A percentile compares a stretch with the other conserved stretches of the same genome.
Evolutionary conservation across 192 early-diverging fungal species (phyloP).

Genomic region (Phycomyces blakesleeanus): DNA sequence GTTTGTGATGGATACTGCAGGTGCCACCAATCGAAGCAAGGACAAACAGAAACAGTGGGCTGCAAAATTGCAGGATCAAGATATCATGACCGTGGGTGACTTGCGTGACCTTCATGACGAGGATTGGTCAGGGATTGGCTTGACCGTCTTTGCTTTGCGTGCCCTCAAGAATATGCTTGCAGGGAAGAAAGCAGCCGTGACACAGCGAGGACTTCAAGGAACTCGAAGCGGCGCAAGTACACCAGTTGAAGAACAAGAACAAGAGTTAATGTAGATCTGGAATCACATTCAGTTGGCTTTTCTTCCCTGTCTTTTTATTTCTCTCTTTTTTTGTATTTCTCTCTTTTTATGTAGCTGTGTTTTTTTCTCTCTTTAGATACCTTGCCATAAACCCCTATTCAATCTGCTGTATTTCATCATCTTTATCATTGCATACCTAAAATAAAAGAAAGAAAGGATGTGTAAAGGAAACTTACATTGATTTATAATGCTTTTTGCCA

Average conservation of each 20-base stretch:
- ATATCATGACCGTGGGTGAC: slow-evolving; percentile 79
- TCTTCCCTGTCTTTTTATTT: neutral
- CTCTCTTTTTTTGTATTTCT: neutral
- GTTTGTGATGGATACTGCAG: slow-evolving; percentile 66
- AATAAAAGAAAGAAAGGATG: too few relatives aligned
- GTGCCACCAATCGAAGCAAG: slow-evolving; percentile 56
- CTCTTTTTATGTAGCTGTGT: neutral
- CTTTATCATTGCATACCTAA: too few relatives aligned
- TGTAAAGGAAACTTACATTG: too few relatives aligned
- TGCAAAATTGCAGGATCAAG: slow-evolving; percentile 61
- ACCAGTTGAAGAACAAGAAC: slow-evolving; percentile 20
- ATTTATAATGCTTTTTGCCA: too few relatives aligned
- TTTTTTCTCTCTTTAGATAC: neutral
- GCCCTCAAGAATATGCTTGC: slow-evolving; percentile 50
- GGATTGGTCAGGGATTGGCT: slow-evolving; percentile 64
- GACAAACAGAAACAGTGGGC: slow-evolving; percentile 76
- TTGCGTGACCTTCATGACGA: slow-evolving; percentile 67
- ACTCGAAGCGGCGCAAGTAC: slow-evolving; percentile 16
- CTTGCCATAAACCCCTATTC: too few relatives aligned
- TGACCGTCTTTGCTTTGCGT: slow-evolving; percentile 55
- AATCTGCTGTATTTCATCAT: too few relatives aligned
- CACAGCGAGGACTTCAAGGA: neutral
- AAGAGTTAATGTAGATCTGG: neutral
- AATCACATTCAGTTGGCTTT: neutral
- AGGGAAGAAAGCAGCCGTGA: slow-evolving; percentile 33